Percentiles rank a stretch among this genome's conserved stretches.
Conservation (phyloP, 495 filamentous ascomycete species). For the Rostrohypoxylon terebratum region DNA sequence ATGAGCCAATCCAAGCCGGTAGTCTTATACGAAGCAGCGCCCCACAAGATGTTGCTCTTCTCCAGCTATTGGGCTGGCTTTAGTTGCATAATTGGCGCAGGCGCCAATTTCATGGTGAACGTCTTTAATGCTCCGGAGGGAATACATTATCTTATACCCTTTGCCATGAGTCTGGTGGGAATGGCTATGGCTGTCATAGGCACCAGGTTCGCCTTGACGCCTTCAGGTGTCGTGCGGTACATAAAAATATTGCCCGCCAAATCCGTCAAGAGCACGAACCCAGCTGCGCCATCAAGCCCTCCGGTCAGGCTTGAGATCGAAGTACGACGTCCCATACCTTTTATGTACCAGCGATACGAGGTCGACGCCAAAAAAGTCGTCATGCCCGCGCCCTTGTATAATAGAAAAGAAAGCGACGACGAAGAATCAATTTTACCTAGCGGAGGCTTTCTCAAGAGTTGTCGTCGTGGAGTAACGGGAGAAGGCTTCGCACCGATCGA, state of each 20-base stretch:
- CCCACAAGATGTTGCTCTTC: constrained; percentile 68
- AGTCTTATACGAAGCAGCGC: constrained; percentile 70
- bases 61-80: constrained; percentile 66
- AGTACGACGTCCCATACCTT: constrained; percentile 44
- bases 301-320: constrained; percentile 54
- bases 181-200: constrained; percentile 60
- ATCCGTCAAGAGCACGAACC: constrained; percentile 14
- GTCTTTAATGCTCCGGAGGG: constrained; percentile 58
- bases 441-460: constrained; percentile 42
- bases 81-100: constrained; percentile 69
- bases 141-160: constrained; percentile 56
- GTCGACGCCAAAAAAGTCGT: constrained; percentile 52
- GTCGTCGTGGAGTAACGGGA: constrained; percentile 56
- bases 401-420: constrained; percentile 2
- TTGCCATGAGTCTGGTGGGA: constrained; percentile 58
- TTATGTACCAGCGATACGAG: constrained; percentile 51
- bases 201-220: constrained; percentile 59
- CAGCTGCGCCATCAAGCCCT: neutral
- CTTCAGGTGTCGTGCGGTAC: constrained; percentile 54
- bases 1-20: constrained; percentile 57
- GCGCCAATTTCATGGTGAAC: constrained; percentile 64
- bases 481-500: constrained; percentile 61
- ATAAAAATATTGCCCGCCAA: constrained; percentile 55
- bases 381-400: constrained; percentile 52
- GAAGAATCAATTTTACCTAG: neutral